Base-by-base conservation (phyloP, 2,329 filamentous ascomycete species). In the Leptographium procerum region DNA sequence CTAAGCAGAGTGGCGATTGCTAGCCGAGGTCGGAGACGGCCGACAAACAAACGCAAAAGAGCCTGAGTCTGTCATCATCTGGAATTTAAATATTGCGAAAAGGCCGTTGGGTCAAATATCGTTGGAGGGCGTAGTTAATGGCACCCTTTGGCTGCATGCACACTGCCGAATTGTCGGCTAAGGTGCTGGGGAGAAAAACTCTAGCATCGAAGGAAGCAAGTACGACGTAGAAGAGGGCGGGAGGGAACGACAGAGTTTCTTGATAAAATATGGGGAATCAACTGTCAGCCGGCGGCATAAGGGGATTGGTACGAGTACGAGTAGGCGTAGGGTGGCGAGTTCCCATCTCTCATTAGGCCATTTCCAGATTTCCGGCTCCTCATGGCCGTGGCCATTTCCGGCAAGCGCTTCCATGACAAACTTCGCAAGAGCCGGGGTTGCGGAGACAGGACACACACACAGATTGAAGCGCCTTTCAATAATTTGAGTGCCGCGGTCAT, bases 21-120 rank as follows among this genome's bases (percentile, higher is more conserved):
- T 24, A 34, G 45, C 55, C 55, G 55, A 57, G 28, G 45, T 57
- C 55, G 55, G 55, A 57, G 55, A 28, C n/a, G 45, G 10, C 26
- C 29, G 8, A 22, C 16, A 8, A 13, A 19, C 33, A 5, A 5
- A 34, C 19, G 54, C 31, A 29, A 50, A 2, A 31, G 13, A 13
- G 29, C 28, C 28, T 50, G 26, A 13, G 52, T 19, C 19, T 57
- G 45, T 24, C 47, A 47, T 57, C 55, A 57, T 57, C 22, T 45
- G 52, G 1, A 22, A 19, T 29, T 36, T 29, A 22, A 16, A 29
- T 28, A 45, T 40, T 55, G 34, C 52, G 24, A 55, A 9, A 22
- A 26, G 28, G 4, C 28, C 13, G 31, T 28, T 29, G 34, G 4
- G 19, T 24, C 33, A 34, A 34, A 14, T 11, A 33, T n/a, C 22